Evolutionary conservation across 345 rosid genomes (phyloP), one percentile per base, ranked within the genome.

Genomic region (Durio zibethinus): DNA sequence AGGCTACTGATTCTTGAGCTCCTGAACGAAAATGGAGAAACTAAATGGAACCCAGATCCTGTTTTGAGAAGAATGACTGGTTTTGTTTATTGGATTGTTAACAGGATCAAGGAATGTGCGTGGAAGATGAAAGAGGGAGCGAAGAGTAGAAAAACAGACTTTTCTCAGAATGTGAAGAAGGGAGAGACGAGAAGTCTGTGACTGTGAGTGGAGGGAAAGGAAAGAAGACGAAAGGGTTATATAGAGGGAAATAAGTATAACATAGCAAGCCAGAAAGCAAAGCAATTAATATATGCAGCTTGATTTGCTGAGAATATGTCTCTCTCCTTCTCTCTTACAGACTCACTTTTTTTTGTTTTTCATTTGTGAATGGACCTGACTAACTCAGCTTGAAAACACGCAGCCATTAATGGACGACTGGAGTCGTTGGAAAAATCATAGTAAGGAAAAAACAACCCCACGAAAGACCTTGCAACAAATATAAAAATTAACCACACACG

Each of bases 271-370:
- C 23, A 48, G 57, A 9, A 61, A 74, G 23, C 53, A 29, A 52
- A 21, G 61, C 61, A 79, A 66, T 74, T 40, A 74, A 74, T 79
- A 66, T 4, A 42, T 67, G 66, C 40, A 33, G 53, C 21, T 62
- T 20, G 77, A 40, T 10, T 54, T 65, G 74, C 65, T 74, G 78
- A 78, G 33, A 74, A 35, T 56, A 21, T 56, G 0, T 56, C 52
- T 15, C 4, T 38, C 10, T 36, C 33, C 42, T 12, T 78, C 0
- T 29, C 42, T n/a, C 18, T 0, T 10, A 1, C 42, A 15, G 15
- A 23, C 35, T 45, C 20, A 8, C 33, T 8, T 7, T 27, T 69
- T 25, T n/a, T 38, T 45, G 38, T 45, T 25, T 4, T 11, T 11
- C 0, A 15, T 27, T 25, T 47, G 57, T 69, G 57, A 56, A 69